Evolutionary conservation across 306 rosid genomes (phyloP).

Genomic region (Medicago lupulina): DNA sequence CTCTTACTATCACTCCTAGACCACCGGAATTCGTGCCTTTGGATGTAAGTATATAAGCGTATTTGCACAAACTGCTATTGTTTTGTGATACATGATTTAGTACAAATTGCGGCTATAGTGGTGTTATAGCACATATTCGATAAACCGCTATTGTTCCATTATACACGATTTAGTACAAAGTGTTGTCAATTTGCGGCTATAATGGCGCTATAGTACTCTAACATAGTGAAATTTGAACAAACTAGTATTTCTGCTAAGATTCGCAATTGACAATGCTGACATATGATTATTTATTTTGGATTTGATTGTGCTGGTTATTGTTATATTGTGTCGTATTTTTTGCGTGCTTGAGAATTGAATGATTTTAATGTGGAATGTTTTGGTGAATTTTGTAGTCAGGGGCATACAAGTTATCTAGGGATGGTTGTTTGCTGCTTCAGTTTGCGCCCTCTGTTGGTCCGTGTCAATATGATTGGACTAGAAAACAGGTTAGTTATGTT

Average conservation of each 20-base stretch:
- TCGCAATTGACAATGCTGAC: not conserved
- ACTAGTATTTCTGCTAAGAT: too few relatives aligned
- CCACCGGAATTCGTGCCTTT: conserved; percentile 78
- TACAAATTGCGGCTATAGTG: not conserved
- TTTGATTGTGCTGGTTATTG: not conserved
- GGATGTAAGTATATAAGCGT: conserved; percentile 57
- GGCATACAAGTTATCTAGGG: conserved; percentile 83
- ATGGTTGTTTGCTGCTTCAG: conserved; percentile 89
- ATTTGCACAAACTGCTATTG: not conserved
- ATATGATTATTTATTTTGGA: conserved; percentile 34
- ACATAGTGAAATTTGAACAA: too few relatives aligned
- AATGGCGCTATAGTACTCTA: not conserved
- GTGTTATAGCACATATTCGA: not conserved
- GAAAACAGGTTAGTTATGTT: conserved; percentile 73
- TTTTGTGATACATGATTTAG: not conserved
- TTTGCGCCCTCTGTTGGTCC: conserved; percentile 83
- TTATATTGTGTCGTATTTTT: conserved; percentile 8
- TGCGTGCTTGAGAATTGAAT: not conserved
- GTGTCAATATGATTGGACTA: conserved; percentile 85
- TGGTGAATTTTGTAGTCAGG: conserved; percentile 66
- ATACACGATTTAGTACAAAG: not conserved
- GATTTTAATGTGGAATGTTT: conserved; percentile 26
- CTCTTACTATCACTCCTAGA: conserved; percentile 79
- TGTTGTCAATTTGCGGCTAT: not conserved
- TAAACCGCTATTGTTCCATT: not conserved